phyloP scores from a whole-genome alignment of 1,284 basidiomycete genomes.

The Papiliotrema flavescens region DNA sequence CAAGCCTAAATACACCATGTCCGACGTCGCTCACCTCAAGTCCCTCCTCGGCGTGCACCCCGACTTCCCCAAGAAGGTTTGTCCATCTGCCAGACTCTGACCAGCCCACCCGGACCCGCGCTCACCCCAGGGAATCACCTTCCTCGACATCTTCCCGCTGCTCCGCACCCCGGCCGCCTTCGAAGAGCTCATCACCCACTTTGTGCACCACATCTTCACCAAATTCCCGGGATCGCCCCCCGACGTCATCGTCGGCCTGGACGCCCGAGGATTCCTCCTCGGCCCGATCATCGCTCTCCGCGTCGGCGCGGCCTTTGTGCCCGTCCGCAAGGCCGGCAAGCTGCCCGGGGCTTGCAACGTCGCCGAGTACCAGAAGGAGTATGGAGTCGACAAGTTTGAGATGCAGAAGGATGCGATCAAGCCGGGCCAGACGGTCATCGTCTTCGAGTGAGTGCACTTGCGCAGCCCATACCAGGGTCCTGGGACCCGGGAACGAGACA shows the following conservation, averaged over 20 bases:
- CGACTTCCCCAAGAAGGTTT: slow-evolving; percentile 84
- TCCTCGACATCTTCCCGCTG: slow-evolving; percentile 85
- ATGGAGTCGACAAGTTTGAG: slow-evolving; percentile 86
- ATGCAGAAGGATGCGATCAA: slow-evolving; percentile 86
- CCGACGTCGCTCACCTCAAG: slow-evolving; percentile 71
- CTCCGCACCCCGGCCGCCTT: slow-evolving; percentile 77
- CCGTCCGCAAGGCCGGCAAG: slow-evolving; percentile 92
- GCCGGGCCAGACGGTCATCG: slow-evolving; percentile 76
- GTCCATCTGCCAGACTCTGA: no score
- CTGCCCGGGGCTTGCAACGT: slow-evolving; percentile 79
- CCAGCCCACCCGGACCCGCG: neutral
- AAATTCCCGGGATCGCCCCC: slow-evolving; percentile 63
- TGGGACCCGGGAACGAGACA: no score
- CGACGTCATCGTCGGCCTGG: slow-evolving; percentile 91
- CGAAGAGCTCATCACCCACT: slow-evolving; percentile 86
- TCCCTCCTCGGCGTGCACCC: slow-evolving; percentile 64
- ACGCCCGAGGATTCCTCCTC: slow-evolving; percentile 93
- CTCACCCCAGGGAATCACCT: slow-evolving; percentile 42
- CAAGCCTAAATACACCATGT: slow-evolving; percentile 19
- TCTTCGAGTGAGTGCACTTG: slow-evolving; percentile 70
- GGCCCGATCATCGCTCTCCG: slow-evolving; percentile 89
- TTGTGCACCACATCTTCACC: slow-evolving; percentile 80
- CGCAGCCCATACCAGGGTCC: no score
- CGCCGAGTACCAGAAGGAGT: slow-evolving; percentile 88
- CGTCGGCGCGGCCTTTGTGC: slow-evolving; percentile 91